Conservation (phyloP, 106 monocot species). For the Acorus calamus region DNA sequence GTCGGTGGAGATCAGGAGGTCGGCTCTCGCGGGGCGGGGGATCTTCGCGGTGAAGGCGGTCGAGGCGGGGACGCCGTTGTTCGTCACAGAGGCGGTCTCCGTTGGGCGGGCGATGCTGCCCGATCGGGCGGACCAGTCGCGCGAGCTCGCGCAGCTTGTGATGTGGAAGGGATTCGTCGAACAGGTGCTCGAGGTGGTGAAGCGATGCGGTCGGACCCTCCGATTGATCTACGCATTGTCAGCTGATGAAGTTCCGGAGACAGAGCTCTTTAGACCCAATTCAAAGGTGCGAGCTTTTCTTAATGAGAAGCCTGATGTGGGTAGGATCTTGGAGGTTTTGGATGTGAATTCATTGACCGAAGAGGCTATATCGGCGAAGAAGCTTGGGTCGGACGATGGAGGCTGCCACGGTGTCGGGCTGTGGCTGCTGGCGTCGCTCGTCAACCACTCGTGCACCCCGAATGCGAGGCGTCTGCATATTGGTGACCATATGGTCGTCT, state of each 20-base stretch:
- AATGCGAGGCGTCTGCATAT: conserved; percentile 65
- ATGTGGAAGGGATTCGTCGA: conserved; percentile 94
- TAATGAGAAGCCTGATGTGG: conserved; percentile 17
- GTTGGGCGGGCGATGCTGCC: conserved; percentile 59
- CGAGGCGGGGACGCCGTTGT: conserved; percentile 55
- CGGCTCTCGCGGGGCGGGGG: conserved; percentile 46
- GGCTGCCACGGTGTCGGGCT: conserved; percentile 44
- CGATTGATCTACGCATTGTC: conserved; percentile 49
- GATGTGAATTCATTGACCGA: conserved; percentile 79
- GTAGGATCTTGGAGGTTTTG: conserved; percentile 54
- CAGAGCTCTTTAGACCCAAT: conserved; percentile 40
- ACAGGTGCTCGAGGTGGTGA: conserved; percentile 32
- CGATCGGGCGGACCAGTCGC: conserved; percentile 4
- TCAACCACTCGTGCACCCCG: conserved; percentile 85
- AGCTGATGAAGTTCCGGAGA: conserved; percentile 48
- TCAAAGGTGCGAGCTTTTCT: neutral
- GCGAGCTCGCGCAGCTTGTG: conserved; percentile 32
- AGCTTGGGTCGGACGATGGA: conserved; percentile 23
- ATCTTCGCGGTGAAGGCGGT: conserved; percentile 56
- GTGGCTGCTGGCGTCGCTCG: conserved; percentile 69
- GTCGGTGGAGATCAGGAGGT: conserved; percentile 54
- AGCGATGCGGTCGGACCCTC: conserved; percentile 35
- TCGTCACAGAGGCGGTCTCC: conserved; percentile 60
- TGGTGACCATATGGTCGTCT: conserved; percentile 50
- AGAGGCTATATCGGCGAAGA: conserved; percentile 29